Conservation (phyloP, 2,329 filamentous ascomycete genomes). For the Aspergillus puulaauensis region DNA sequence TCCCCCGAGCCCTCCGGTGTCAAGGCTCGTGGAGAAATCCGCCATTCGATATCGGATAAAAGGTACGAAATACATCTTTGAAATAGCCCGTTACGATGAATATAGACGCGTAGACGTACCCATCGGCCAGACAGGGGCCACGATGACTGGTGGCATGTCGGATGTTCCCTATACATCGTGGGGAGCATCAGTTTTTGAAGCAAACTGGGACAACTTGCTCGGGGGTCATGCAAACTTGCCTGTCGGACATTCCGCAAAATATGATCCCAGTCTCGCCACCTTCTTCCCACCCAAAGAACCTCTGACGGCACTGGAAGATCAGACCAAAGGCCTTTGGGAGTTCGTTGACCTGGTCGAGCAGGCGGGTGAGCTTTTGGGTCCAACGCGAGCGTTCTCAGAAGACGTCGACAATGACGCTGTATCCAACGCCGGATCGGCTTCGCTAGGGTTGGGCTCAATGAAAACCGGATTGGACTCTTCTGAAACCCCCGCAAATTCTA, state of each 20-base stretch:
- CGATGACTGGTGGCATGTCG: conserved; percentile 18
- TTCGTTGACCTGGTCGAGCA: conserved; percentile 37
- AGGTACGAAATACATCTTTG: conserved; percentile 42
- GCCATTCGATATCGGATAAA: conserved; percentile 40
- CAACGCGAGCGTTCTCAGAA: conserved; percentile 11
- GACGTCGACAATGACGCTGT: neutral
- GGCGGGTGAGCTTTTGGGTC: conserved; percentile 33
- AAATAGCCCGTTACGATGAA: conserved; percentile 44
- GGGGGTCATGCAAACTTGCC: conserved; percentile 35
- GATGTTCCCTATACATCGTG: conserved; percentile 31
- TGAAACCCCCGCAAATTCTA: conserved; percentile 8
- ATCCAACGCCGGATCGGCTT: neutral
- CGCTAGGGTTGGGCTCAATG: neutral
- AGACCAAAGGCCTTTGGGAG: conserved; percentile 33
- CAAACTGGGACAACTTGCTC: conserved; percentile 43
- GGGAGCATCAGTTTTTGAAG: conserved; percentile 38
- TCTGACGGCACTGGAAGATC: conserved; percentile 11
- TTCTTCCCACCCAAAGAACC: conserved; percentile 35
- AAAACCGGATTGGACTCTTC: neutral
- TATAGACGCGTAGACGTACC: conserved; percentile 22
- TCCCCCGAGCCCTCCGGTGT: conserved; percentile 24
- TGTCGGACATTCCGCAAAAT: conserved; percentile 35
- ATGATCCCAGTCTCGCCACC: conserved; percentile 29
- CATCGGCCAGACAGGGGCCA: conserved; percentile 7
- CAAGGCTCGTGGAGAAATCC: conserved; percentile 39